These are phyloP conservation scores for Sarocladium strictum DNA, from an alignment of 2,329 filamentous ascomycete species.

Conservation along the genomic window DNA sequence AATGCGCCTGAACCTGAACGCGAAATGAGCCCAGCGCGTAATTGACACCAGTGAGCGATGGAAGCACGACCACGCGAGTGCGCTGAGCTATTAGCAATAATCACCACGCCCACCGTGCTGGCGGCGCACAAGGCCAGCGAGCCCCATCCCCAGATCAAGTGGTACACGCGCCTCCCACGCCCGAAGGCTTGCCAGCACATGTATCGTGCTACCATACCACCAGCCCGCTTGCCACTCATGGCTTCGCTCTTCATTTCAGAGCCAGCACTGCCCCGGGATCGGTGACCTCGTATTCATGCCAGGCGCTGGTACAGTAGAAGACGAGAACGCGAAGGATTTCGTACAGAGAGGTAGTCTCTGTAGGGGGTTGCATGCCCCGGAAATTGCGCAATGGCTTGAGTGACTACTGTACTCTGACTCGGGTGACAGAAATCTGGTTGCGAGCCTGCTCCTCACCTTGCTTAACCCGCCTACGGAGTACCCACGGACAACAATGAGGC, in stretches of 20 bases:
- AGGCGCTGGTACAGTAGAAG: not conserved
- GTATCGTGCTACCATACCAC: slow-evolving; percentile 5
- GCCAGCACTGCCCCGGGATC: not conserved
- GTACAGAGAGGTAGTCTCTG: not conserved
- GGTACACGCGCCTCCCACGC: not conserved
- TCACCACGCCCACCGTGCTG: not conserved
- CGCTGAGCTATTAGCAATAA: not conserved
- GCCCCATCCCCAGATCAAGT: slow-evolving; percentile 1
- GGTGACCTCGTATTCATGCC: not conserved
- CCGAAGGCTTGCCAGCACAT: not conserved
- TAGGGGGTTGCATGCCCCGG: not conserved
- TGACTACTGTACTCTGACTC: not conserved
- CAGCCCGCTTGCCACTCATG: not conserved
- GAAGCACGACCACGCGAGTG: not conserved
- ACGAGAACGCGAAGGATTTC: not conserved
- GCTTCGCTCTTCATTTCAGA: not conserved
- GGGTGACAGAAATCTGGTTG: too few relatives aligned
- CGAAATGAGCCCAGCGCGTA: slow-evolving; percentile 3
- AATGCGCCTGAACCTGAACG: not conserved
- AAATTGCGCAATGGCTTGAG: not conserved
- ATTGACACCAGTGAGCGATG: not conserved
- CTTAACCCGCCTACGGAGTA: too few relatives aligned
- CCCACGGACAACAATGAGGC: too few relatives aligned
- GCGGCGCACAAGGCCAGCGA: not conserved
- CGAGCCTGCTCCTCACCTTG: too few relatives aligned